phyloP scores from a whole-genome alignment of 768 basidiomycete genomes.

The Tylopilus plumbeoviolaceoides region DNA sequence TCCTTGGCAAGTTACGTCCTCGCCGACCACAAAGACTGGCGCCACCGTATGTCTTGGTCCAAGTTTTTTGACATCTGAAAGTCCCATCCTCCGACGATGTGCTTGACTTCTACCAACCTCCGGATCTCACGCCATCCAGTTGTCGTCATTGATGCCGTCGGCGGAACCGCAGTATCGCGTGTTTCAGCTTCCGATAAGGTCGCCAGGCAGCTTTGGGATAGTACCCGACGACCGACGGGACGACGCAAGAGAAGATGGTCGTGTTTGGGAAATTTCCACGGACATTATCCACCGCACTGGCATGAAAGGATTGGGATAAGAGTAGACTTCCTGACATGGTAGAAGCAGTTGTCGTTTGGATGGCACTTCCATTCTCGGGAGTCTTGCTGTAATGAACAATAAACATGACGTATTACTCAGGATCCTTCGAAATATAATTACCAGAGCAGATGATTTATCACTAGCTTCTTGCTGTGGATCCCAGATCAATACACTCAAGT shows the following conservation, averaged over 20 bases:
- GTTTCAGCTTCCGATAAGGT: slow-evolving; percentile 23
- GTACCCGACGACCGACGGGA: slow-evolving; percentile 24
- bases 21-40: neutral
- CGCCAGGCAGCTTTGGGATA: slow-evolving; percentile 36
- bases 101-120: slow-evolving; percentile 77
- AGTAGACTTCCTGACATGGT: slow-evolving; percentile 40
- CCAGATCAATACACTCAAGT: slow-evolving; percentile 1
- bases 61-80: slow-evolving; percentile 45
- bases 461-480: slow-evolving; percentile 15
- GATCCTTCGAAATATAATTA: slow-evolving; percentile 11
- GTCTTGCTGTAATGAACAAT: slow-evolving; percentile 16
- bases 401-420: neutral
- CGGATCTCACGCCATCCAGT: slow-evolving; percentile 82
- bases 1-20: too few relatives aligned
- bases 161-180: neutral
- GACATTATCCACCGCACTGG: slow-evolving; percentile 45
- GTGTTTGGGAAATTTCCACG: slow-evolving; percentile 21
- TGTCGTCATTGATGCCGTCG: slow-evolving; percentile 1
- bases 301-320: slow-evolving; percentile 56
- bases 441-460: slow-evolving; percentile 19
- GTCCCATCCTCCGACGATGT: slow-evolving; percentile 81
- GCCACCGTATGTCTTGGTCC: neutral
- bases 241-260: slow-evolving; percentile 17
- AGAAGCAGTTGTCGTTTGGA: slow-evolving; percentile 18
- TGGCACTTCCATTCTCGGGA: slow-evolving; percentile 22